phyloP scores from a whole-genome alignment of 1,284 basidiomycete genomes.

The Leccinum subspadiceum region DNA sequence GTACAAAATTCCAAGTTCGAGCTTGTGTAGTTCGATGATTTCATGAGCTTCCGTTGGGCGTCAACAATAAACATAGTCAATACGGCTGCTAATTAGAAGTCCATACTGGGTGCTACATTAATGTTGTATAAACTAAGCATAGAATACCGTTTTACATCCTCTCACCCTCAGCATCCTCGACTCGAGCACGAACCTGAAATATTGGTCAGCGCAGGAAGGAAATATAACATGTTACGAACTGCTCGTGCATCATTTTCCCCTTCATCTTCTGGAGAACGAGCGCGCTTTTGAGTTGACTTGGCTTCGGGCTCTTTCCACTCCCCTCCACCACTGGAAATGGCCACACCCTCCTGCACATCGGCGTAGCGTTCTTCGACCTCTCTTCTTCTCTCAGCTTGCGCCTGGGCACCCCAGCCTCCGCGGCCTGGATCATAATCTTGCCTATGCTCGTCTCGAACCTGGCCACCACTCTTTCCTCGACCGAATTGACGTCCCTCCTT shows the following conservation, averaged over 20 bases:
- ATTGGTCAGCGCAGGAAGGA: constrained; percentile 9
- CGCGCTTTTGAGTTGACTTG: constrained; percentile 54
- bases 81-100: constrained; percentile 6
- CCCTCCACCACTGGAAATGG: constrained; percentile 80
- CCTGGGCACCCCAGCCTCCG: constrained; percentile 95
- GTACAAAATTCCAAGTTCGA: constrained; percentile 45
- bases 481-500: constrained; percentile 97
- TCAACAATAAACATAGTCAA: constrained; percentile 11
- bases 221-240: constrained; percentile 39
- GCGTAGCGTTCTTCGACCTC: constrained; percentile 90
- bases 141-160: constrained; percentile 52
- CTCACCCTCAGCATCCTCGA: constrained; percentile 63
- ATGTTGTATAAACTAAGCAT: constrained; percentile 16
- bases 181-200: constrained; percentile 47
- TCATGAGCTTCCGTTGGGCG: background rate
- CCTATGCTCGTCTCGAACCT: constrained; percentile 93
- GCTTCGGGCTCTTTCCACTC: constrained; percentile 73
- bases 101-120: constrained; percentile 10
- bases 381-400: constrained; percentile 78
- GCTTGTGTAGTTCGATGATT: constrained; percentile 61
- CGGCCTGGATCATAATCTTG: constrained; percentile 96
- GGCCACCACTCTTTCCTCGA: constrained; percentile 94
- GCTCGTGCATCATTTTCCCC: constrained; percentile 44
- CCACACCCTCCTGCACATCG: constrained; percentile 76
- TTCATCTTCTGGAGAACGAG: constrained; percentile 69